Evolutionary conservation across 176 grass and related monocot species (phyloP).

Genomic region (Eragrostis nindensis): DNA sequence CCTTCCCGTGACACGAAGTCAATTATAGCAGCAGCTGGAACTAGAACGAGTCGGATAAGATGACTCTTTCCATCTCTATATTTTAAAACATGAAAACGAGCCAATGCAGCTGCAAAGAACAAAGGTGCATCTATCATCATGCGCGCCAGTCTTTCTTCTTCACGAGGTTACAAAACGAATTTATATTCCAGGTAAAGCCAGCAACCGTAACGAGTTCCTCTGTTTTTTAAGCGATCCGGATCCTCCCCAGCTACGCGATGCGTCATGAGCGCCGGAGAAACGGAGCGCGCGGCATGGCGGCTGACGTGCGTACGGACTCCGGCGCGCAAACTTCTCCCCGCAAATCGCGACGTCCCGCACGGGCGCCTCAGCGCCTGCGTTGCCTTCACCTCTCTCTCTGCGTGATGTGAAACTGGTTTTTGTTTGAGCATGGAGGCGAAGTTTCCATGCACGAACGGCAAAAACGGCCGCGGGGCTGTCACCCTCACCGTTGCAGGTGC

Average conservation of each 20-base stretch:
- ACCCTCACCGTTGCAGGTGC: constrained; percentile 1
- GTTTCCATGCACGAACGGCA: constrained; percentile 28
- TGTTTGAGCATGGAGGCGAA: constrained; percentile 13
- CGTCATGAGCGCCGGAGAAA: neutral
- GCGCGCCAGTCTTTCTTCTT: constrained; percentile 1
- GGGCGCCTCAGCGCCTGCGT: too few relatives aligned
- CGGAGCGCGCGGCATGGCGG: neutral
- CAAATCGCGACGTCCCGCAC: neutral
- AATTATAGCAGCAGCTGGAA: neutral
- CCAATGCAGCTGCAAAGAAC: neutral
- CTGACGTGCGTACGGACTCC: neutral
- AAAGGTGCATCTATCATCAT: neutral
- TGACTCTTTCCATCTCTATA: neutral
- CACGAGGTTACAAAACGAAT: neutral
- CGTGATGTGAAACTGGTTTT: constrained; percentile 29
- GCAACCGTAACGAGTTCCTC: neutral
- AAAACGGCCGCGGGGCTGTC: neutral
- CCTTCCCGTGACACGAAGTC: neutral
- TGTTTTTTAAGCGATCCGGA: neutral
- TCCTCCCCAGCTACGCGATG: neutral
- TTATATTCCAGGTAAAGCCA: neutral
- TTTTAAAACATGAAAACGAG: neutral
- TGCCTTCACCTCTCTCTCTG: neutral
- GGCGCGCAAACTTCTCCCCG: neutral
- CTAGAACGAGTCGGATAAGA: constrained; percentile 32